Conservation (phyloP, 108 stramenopile genomes). For the Discostella stelligeroides region DNA sequence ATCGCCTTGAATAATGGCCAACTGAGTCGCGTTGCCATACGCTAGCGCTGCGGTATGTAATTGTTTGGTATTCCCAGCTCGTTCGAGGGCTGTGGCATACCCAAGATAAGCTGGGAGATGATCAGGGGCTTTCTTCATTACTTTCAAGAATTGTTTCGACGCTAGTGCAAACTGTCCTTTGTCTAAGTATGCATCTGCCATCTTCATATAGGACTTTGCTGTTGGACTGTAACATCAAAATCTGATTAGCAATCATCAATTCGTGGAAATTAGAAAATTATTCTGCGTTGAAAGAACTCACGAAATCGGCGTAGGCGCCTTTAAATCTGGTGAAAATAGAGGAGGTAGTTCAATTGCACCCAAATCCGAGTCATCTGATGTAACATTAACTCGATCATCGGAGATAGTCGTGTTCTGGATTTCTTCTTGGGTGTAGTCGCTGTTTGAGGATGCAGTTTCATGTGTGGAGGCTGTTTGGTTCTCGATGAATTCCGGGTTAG, state of each 20-base stretch:
- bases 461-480: background rate
- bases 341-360: constrained; percentile 29
- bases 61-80: constrained; percentile 48
- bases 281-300: constrained; percentile 12
- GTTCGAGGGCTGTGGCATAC: constrained; percentile 56
- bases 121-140: constrained; percentile 49
- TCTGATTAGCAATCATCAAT: constrained; percentile 1
- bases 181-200: constrained; percentile 58
- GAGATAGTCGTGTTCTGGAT: background rate
- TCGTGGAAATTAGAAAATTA: background rate
- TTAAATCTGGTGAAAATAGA: constrained; percentile 25
- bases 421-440: too few relatives aligned
- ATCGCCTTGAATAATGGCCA: constrained; percentile 48
- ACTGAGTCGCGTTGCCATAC: constrained; percentile 50
- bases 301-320: constrained; percentile 30
- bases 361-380: background rate
- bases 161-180: constrained; percentile 49
- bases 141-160: constrained; percentile 60
- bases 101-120: constrained; percentile 56
- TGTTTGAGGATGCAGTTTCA: too few relatives aligned
- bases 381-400: background rate
- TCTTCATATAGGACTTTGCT: constrained; percentile 59
- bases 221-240: constrained; percentile 19
- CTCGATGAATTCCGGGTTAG: background rate
- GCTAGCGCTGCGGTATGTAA: constrained; percentile 39